A percentile compares a stretch with the other conserved stretches of the same genome.
Evolutionary conservation across 2,329 filamentous ascomycete species (phyloP).

Genomic region (Cadophora luteo-olivacea): DNA sequence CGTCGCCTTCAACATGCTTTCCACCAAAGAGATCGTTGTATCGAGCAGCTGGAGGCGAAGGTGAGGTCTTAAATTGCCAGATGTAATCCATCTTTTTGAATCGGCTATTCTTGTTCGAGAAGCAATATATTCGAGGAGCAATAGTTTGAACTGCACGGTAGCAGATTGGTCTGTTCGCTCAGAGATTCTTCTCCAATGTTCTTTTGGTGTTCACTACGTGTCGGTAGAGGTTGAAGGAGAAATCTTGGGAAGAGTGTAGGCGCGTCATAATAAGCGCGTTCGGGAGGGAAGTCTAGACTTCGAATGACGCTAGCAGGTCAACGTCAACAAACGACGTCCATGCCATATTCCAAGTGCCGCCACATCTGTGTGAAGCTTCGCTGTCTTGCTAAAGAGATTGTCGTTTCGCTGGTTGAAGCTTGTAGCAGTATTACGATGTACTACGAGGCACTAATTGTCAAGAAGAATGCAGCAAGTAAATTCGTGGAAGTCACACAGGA

Average conservation of each 20-base stretch:
- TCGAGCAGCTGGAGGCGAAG: constrained; percentile 6
- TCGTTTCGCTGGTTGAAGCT: too few relatives aligned
- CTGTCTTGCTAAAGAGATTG: not conserved
- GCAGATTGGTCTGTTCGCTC: not conserved
- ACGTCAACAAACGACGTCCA: not conserved
- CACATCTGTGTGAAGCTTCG: not conserved
- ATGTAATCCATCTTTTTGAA: not conserved
- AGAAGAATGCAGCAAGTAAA: too few relatives aligned
- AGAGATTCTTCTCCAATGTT: not conserved
- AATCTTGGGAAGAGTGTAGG: not conserved
- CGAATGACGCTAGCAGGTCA: not conserved
- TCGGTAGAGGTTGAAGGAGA: not conserved
- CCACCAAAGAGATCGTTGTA: constrained; percentile 15
- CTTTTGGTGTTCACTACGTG: not conserved
- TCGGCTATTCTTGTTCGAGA: not conserved
- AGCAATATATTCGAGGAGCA: not conserved
- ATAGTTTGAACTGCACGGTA: not conserved
- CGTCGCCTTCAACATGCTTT: constrained; percentile 9
- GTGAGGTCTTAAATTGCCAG: constrained; percentile 1
- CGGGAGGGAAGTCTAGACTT: not conserved
- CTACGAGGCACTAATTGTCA: not conserved
- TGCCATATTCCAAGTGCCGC: not conserved
- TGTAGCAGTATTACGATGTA: not conserved
- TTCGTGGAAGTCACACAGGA: not conserved
- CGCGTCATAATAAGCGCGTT: not conserved